Evolutionary conservation across 805 yeast genomes (phyloP), one percentile per base, ranked within the genome.

Genomic region (Wickerhamomyces sydowiorum): DNA sequence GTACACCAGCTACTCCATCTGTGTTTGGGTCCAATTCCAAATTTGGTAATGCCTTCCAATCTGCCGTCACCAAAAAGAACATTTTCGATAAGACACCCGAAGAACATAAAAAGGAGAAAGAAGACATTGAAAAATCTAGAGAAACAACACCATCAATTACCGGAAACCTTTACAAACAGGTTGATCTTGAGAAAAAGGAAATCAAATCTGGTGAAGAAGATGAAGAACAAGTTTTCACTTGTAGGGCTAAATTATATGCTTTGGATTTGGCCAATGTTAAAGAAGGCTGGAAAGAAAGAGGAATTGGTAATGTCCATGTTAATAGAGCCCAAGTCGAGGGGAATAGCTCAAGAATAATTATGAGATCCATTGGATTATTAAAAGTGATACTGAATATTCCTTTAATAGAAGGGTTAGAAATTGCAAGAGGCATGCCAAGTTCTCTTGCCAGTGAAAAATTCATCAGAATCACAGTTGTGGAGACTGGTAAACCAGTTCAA

Each of bases 241-340:
- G 84, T 30, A 80, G 83, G 37, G 87, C 95, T 4, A 87, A 90
- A 56, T 66, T 93, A 22, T 93, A 90, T 58, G 80, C 76, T 24
- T 65, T 87, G 51, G 85, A 86, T 53, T 66, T 90, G 24, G 66
- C 81, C 0, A 74, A 79, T 29, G 69, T 84, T 4, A 60, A 74
- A 8, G 78, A 73, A 15, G 96, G 96, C 2, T 93, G 99, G 99
- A 93, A 87, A 60, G 99, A 93, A 63, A 78, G 93, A 56, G 99
- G 99, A 20, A 72, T 85, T 33, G 99, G 99, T 2, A 73, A 78
- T 5, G 65, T 93, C n/a, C 96, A 87, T 57, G 73, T 93, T 21
- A 91, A 93, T 61, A 61, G 64, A 36, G 55, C 60, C 39, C 47
- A 46, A 24, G 46, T 43, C 6, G 14, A 36, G 2, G 44, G 37